Conservation (phyloP, 2,329 filamentous ascomycete genomes). For the Pestalotiopsis sp. region DNA sequence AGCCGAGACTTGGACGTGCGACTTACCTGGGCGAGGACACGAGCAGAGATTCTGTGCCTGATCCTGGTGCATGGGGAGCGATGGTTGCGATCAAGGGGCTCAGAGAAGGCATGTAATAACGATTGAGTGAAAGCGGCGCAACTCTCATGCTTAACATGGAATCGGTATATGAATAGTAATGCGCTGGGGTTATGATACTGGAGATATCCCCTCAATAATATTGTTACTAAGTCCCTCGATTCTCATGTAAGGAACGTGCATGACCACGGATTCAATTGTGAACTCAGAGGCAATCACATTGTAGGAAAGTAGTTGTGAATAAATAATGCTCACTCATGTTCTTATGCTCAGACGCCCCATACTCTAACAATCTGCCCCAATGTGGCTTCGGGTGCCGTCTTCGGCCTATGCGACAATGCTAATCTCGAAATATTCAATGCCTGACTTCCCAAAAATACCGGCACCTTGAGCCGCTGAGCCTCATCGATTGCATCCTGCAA, state of each 20-base stretch:
- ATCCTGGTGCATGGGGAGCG: conserved; percentile 72
- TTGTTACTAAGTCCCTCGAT: not conserved
- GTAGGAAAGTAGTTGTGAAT: not conserved
- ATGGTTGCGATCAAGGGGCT: conserved; percentile 54
- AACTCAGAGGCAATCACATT: not conserved
- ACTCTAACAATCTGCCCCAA: conserved; percentile 26
- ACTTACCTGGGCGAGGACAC: conserved; percentile 65
- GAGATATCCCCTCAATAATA: not conserved
- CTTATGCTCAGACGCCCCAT: conserved; percentile 23
- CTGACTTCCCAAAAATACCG: conserved; percentile 41
- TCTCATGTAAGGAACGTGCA: not conserved
- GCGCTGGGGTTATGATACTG: not conserved
- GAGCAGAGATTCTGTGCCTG: conserved; percentile 57
- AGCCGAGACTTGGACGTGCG: conserved; percentile 65
- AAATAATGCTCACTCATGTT: not conserved
- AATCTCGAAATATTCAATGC: conserved; percentile 39
- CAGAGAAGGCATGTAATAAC: conserved; percentile 21
- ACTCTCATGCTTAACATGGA: not conserved
- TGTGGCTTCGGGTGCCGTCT: conserved; percentile 20
- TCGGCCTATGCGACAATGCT: conserved; percentile 24
- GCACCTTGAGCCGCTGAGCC: conserved; percentile 42
- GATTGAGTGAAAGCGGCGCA: too few relatives aligned
- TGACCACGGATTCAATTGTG: not conserved
- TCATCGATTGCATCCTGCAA: conserved; percentile 42
- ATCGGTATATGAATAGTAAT: not conserved